A percentile compares a stretch with the other conserved stretches of the same genome.
phyloP scores from a whole-genome alignment of 345 rosid genomes.

The Firmiana major region DNA sequence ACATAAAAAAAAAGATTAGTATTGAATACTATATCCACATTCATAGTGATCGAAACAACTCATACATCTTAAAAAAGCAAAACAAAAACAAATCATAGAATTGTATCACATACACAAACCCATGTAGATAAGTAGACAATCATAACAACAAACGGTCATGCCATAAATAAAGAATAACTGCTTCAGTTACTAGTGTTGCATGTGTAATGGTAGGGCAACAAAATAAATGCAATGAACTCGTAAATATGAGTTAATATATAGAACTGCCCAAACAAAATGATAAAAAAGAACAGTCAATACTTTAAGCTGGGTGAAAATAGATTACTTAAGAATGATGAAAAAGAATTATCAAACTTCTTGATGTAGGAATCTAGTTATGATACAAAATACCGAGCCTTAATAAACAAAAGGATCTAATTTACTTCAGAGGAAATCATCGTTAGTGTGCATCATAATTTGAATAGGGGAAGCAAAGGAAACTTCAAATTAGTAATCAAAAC shows the following conservation, averaged over 20 bases:
- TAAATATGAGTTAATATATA: neutral
- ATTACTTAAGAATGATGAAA: too few relatives aligned
- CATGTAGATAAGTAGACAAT: neutral
- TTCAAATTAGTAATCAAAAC: slow-evolving; percentile 6
- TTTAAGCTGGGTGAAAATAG: neutral
- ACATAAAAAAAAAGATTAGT: too few relatives aligned
- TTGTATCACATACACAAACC: neutral
- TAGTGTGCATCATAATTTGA: neutral
- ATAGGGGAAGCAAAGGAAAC: neutral
- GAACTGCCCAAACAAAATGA: neutral
- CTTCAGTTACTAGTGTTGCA: neutral
- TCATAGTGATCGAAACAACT: too few relatives aligned
- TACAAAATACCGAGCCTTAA: neutral
- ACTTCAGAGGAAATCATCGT: neutral
- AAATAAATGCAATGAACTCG: neutral
- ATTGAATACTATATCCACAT: too few relatives aligned
- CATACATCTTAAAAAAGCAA: too few relatives aligned
- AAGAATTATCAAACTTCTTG: neutral
- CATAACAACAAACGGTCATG: neutral
- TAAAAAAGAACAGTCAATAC: neutral
- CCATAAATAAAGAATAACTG: neutral
- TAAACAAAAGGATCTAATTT: neutral
- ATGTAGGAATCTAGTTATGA: neutral
- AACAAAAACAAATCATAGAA: too few relatives aligned
- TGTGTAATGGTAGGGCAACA: neutral